phyloP scores from a whole-genome alignment of 148 eudicot genomes.

The Polygonum aviculare region DNA sequence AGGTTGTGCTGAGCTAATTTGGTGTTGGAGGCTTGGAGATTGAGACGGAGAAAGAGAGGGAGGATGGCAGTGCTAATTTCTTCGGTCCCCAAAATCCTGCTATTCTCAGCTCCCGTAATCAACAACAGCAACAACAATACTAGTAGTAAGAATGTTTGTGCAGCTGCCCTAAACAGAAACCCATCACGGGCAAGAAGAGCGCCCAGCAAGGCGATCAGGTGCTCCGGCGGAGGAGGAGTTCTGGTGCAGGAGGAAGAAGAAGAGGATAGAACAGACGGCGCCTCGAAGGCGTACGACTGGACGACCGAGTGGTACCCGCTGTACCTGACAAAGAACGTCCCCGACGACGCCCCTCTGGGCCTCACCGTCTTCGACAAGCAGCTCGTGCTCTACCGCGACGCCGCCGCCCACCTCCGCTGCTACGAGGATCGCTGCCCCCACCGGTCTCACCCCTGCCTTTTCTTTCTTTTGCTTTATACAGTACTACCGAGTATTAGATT shows the following conservation, averaged over 20 bases:
- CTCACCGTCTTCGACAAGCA: slow-evolving; percentile 83
- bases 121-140: too few relatives aligned
- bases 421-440: slow-evolving; percentile 93
- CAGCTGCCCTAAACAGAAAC: background rate
- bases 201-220: background rate
- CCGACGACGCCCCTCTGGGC: slow-evolving; percentile 91
- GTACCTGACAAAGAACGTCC: slow-evolving; percentile 59
- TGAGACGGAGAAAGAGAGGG: too few relatives aligned
- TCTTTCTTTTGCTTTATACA: too few relatives aligned
- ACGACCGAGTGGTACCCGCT: slow-evolving; percentile 94
- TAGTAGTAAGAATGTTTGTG: too few relatives aligned
- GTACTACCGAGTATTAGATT: too few relatives aligned
- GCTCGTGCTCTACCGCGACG: slow-evolving; percentile 72
- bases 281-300: slow-evolving; percentile 81
- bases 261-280: slow-evolving; percentile 21
- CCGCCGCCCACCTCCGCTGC: slow-evolving; percentile 48
- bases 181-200: background rate
- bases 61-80: slow-evolving; percentile 5
- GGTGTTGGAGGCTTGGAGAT: background rate
- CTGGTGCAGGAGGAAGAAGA: slow-evolving; percentile 32
- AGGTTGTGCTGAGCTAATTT: background rate
- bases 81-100: background rate
- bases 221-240: slow-evolving; percentile 20
- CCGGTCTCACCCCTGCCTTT: too few relatives aligned
- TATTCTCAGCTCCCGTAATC: background rate